Percentiles rank a stretch among this genome's conserved stretches.
Conservation (phyloP, 176 grass and related monocot genomes). For the Thalia dealbata region DNA sequence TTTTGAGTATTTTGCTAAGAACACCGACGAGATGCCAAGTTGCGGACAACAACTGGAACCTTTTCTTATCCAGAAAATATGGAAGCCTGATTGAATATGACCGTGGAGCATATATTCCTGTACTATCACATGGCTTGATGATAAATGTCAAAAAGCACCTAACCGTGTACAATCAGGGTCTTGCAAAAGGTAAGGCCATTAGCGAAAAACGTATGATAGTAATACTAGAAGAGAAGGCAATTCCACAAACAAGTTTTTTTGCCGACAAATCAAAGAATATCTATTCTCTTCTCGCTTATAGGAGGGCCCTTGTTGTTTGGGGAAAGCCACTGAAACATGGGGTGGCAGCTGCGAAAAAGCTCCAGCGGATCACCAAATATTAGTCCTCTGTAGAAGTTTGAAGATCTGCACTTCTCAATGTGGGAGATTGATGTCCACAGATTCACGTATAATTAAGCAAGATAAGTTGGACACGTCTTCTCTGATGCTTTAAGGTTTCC, state of each 20-base stretch:
- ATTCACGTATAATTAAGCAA: background rate
- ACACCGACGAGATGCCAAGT: background rate
- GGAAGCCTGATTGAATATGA: background rate
- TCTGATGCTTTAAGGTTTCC: background rate
- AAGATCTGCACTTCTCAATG: background rate
- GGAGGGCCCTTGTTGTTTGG: too few relatives aligned
- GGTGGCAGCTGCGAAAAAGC: too few relatives aligned
- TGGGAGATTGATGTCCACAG: background rate
- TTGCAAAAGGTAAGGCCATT: background rate
- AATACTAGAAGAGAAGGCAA: background rate
- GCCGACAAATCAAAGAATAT: too few relatives aligned
- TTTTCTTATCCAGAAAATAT: background rate
- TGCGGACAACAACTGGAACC: background rate
- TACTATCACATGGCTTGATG: background rate
- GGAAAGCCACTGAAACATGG: too few relatives aligned
- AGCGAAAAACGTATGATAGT: background rate
- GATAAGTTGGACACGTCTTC: background rate
- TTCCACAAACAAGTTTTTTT: background rate
- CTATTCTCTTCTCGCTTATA: too few relatives aligned
- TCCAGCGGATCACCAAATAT: too few relatives aligned
- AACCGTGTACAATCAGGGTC: background rate
- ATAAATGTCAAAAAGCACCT: background rate
- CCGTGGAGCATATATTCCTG: background rate
- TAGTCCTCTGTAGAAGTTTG: background rate
- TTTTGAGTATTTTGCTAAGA: too few relatives aligned